Percentiles rank a stretch among this genome's conserved stretches.
Evolutionary conservation across 371 early-diverging fungal genomes (phyloP).

Genomic region (Sporodiniella umbellata): DNA sequence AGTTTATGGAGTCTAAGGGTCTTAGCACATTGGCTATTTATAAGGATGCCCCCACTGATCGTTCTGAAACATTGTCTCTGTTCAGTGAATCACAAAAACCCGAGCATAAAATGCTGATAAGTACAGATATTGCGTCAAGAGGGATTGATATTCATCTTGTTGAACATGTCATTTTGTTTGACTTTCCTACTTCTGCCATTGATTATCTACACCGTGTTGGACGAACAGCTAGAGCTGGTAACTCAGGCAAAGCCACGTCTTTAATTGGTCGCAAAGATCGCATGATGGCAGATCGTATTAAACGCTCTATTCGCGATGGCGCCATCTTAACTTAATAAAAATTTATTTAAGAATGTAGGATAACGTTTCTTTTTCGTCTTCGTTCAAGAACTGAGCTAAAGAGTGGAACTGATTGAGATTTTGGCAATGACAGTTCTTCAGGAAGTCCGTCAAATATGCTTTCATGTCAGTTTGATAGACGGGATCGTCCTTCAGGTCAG

Average conservation of each 20-base stretch:
- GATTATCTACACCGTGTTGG: slow-evolving; percentile 98
- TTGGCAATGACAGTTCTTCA: slow-evolving; percentile 61
- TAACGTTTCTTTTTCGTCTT: slow-evolving; percentile 28
- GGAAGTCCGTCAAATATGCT: slow-evolving; percentile 66
- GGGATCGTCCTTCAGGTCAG: slow-evolving; percentile 68
- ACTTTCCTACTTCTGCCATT: slow-evolving; percentile 89
- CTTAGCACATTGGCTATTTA: slow-evolving; percentile 55
- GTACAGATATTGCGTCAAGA: slow-evolving; percentile 94
- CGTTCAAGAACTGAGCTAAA: slow-evolving; percentile 34
- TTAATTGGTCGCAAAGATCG: slow-evolving; percentile 77
- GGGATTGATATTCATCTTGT: slow-evolving; percentile 92
- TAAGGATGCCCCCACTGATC: slow-evolving; percentile 47
- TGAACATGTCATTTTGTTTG: slow-evolving; percentile 91
- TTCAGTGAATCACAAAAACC: slow-evolving; percentile 31
- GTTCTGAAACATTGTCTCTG: slow-evolving; percentile 41
- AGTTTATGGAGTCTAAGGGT: slow-evolving; percentile 58
- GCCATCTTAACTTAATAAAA: slow-evolving; percentile 47
- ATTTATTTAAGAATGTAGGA: slow-evolving; percentile 7
- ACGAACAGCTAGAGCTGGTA: slow-evolving; percentile 90
- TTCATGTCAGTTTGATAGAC: slow-evolving; percentile 72
- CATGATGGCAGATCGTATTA: slow-evolving; percentile 76
- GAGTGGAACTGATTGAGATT: slow-evolving; percentile 57
- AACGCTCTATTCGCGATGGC: slow-evolving; percentile 62
- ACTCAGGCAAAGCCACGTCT: slow-evolving; percentile 81
- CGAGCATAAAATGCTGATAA: slow-evolving; percentile 64